phyloP scores from a whole-genome alignment of 148 eudicot species.

The Persicaria tinctoria region DNA sequence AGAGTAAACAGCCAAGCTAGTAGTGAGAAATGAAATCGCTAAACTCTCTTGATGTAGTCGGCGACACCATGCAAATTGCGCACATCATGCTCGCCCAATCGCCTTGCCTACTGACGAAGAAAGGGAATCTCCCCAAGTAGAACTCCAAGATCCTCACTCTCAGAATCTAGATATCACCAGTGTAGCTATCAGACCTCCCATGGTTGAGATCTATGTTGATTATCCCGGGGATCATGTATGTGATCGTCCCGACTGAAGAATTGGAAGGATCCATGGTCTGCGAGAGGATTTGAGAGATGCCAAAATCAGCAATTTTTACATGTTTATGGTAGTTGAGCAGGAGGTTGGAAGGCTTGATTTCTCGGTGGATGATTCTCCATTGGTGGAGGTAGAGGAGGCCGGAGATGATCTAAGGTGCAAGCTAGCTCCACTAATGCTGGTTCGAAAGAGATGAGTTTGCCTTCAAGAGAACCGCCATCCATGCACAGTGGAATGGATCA shows the following conservation, averaged over 20 bases:
- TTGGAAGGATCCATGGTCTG: constrained; percentile 87
- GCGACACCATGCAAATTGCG: constrained; percentile 62
- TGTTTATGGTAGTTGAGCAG: constrained; percentile 35
- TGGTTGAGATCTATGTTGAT: constrained; percentile 79
- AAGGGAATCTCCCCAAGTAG: constrained; percentile 66
- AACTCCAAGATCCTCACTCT: constrained; percentile 78
- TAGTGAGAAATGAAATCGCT: constrained; percentile 63
- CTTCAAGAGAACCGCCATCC: too few species aligned
- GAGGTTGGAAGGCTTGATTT: too few species aligned
- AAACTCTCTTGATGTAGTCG: constrained; percentile 52
- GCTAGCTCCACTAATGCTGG: too few species aligned
- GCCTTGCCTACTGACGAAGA: constrained; percentile 54
- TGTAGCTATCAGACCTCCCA: constrained; percentile 66
- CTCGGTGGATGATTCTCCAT: too few species aligned
- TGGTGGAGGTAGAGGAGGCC: too few species aligned
- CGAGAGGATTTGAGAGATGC: constrained; percentile 48
- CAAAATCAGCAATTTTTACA: constrained; percentile 79
- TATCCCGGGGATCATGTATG: constrained; percentile 80
- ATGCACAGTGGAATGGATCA: too few species aligned
- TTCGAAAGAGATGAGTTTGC: too few species aligned
- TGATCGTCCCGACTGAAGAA: constrained; percentile 76
- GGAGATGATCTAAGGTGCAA: too few species aligned
- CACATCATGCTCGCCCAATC: constrained; percentile 84
- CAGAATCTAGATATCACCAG: constrained; percentile 83
- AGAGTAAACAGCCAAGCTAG: constrained; percentile 17